Conservation (phyloP, 352 stramenopile genomes). For the Aphanomyces astaci region DNA sequence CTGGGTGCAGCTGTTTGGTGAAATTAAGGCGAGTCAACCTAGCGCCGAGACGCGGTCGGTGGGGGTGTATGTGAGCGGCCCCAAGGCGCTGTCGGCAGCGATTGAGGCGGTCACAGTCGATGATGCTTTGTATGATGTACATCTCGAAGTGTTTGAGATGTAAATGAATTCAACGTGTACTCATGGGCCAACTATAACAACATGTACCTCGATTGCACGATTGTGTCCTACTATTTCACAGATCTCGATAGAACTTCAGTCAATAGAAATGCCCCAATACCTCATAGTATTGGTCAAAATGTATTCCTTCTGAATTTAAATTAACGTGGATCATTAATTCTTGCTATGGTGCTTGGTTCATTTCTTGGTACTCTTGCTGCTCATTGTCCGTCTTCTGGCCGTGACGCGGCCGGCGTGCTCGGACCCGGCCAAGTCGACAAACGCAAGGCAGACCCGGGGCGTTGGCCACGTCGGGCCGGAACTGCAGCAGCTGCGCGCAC, state of each 20-base stretch:
- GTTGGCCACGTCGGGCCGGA: slow-evolving; percentile 15
- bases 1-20: neutral
- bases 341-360: too few relatives aligned
- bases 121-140: slow-evolving; percentile 43
- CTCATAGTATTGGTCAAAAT: too few relatives aligned
- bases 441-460: slow-evolving; percentile 32
- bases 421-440: slow-evolving; percentile 41
- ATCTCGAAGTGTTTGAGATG: slow-evolving; percentile 74
- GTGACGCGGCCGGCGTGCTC: slow-evolving; percentile 36
- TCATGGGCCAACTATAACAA: too few relatives aligned
- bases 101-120: slow-evolving; percentile 52
- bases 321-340: too few relatives aligned
- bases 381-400: neutral
- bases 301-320: too few relatives aligned
- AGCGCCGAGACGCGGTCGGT: slow-evolving; percentile 11
- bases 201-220: too few relatives aligned
- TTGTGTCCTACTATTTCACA: too few relatives aligned
- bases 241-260: too few relatives aligned
- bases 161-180: too few relatives aligned
- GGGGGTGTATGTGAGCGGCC: slow-evolving; percentile 75
- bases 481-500: neutral
- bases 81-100: slow-evolving; percentile 43
- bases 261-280: too few relatives aligned
- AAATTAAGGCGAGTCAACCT: neutral
- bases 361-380: neutral